Evolutionary conservation across 2,329 filamentous ascomycete genomes (phyloP).

Genomic region (Catunica adiposa): DNA sequence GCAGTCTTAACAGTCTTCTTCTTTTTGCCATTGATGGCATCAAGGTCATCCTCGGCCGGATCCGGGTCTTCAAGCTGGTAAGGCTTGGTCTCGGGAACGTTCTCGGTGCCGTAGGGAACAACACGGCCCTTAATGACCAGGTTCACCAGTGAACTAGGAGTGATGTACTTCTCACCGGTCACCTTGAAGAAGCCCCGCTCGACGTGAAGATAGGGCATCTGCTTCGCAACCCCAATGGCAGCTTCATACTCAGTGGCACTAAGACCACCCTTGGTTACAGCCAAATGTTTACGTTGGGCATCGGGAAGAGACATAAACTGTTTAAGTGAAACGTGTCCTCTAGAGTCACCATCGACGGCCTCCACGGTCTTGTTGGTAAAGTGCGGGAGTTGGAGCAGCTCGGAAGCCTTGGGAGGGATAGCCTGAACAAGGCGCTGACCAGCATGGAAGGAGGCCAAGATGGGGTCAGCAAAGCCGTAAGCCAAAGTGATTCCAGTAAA

Average conservation of each 20-base stretch:
- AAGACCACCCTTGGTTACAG: slow-evolving; percentile 54
- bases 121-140: slow-evolving; percentile 91
- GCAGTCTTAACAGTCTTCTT: slow-evolving; percentile 48
- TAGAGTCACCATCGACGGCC: slow-evolving; percentile 58
- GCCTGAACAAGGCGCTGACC: slow-evolving; percentile 85
- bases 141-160: slow-evolving; percentile 79
- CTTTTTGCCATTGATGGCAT: slow-evolving; percentile 65
- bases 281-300: slow-evolving; percentile 51
- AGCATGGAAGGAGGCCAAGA: slow-evolving; percentile 65
- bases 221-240: slow-evolving; percentile 59
- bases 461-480: slow-evolving; percentile 67
- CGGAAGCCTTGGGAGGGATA: slow-evolving; percentile 63
- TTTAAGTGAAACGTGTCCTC: slow-evolving; percentile 62
- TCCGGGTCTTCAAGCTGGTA: slow-evolving; percentile 80
- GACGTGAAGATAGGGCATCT: slow-evolving; percentile 69
- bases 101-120: slow-evolving; percentile 65
- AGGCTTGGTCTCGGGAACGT: slow-evolving; percentile 58
- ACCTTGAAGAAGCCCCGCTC: slow-evolving; percentile 98
- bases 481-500: slow-evolving; percentile 77
- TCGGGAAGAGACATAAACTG: slow-evolving; percentile 78
- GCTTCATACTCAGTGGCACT: slow-evolving; percentile 60
- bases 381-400: slow-evolving; percentile 79
- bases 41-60: slow-evolving; percentile 79
- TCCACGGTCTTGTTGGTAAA: slow-evolving; percentile 53
- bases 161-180: slow-evolving; percentile 80